These are phyloP conservation scores for Theileria parva DNA, from an alignment of 169 alveolate species.

Conservation along the genomic window DNA sequence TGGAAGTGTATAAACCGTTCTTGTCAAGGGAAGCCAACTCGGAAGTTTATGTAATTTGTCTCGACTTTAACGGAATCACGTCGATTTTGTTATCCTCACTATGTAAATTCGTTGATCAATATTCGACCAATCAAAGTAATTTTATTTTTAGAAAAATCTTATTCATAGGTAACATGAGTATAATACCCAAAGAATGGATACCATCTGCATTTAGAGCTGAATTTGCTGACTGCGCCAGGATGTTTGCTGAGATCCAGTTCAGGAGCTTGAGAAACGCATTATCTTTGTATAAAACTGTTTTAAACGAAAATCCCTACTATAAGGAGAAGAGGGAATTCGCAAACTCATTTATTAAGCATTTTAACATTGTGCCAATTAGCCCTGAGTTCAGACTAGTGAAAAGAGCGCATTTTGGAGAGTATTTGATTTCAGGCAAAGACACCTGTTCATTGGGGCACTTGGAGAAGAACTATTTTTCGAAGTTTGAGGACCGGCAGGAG, in stretches of 20 bases:
- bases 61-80: constrained; percentile 74
- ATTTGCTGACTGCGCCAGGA: constrained; percentile 70
- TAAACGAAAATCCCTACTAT: constrained; percentile 51
- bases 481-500: constrained; percentile 28
- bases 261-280: constrained; percentile 45
- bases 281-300: constrained; percentile 25
- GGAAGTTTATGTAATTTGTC: constrained; percentile 72
- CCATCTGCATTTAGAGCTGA: constrained; percentile 72
- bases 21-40: constrained; percentile 70
- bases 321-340: constrained; percentile 64
- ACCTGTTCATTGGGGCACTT: constrained; percentile 60
- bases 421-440: constrained; percentile 46
- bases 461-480: constrained; percentile 28
- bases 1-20: constrained; percentile 73
- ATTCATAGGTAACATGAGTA: constrained; percentile 20
- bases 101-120: constrained; percentile 61
- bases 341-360: constrained; percentile 28
- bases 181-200: constrained; percentile 72
- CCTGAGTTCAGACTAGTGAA: constrained; percentile 57
- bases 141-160: background rate
- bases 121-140: constrained; percentile 1
- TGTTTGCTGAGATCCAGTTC: constrained; percentile 63
- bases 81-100: constrained; percentile 69
- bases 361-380: constrained; percentile 42
- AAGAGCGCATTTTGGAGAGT: constrained; percentile 40